Evolutionary conservation across 345 rosid species (phyloP).

Genomic region (Adansonia digitata): DNA sequence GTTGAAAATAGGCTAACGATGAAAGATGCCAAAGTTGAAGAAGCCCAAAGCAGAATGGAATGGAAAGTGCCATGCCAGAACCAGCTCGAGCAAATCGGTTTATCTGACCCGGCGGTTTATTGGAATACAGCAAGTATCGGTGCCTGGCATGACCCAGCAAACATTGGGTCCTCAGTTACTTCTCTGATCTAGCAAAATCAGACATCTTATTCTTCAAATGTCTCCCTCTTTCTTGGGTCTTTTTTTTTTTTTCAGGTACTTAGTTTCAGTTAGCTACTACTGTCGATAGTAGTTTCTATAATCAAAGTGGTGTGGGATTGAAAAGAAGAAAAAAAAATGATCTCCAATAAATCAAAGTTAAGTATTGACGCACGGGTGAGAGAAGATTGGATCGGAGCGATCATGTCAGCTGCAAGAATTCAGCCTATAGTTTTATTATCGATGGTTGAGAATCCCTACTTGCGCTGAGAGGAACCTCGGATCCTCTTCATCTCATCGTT

Average conservation of each 20-base stretch:
- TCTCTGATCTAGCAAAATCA: conserved; percentile 55
- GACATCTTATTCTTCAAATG: conserved; percentile 25
- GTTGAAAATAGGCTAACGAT: conserved; percentile 24
- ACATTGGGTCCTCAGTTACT: conserved; percentile 69
- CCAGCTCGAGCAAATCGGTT: conserved; percentile 43
- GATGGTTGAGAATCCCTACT: conserved; percentile 36
- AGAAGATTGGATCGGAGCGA: conserved; percentile 87
- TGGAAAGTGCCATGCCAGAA: conserved; percentile 25
- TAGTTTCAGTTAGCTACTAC: conserved; percentile 13
- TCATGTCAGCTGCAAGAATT: conserved; percentile 64
- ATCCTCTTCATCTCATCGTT: conserved; percentile 66
- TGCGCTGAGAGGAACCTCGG: conserved; percentile 93
- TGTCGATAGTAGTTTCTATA: conserved; percentile 20
- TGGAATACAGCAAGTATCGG: conserved; percentile 44
- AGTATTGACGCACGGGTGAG: conserved; percentile 34
- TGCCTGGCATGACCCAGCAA: conserved; percentile 71
- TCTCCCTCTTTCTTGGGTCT: conserved; percentile 43
- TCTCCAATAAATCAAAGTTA: conserved; percentile 7
- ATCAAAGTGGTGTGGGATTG: background rate
- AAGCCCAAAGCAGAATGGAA: conserved; percentile 35
- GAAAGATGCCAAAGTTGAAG: conserved; percentile 46
- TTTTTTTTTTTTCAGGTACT: conserved; percentile 21
- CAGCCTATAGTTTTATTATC: conserved; percentile 38
- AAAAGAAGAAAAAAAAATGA: background rate
- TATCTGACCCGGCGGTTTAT: conserved; percentile 52